Evolutionary conservation across 345 rosid species (phyloP), one percentile per base, ranked within the genome.

Genomic region (Garcia nutans): DNA sequence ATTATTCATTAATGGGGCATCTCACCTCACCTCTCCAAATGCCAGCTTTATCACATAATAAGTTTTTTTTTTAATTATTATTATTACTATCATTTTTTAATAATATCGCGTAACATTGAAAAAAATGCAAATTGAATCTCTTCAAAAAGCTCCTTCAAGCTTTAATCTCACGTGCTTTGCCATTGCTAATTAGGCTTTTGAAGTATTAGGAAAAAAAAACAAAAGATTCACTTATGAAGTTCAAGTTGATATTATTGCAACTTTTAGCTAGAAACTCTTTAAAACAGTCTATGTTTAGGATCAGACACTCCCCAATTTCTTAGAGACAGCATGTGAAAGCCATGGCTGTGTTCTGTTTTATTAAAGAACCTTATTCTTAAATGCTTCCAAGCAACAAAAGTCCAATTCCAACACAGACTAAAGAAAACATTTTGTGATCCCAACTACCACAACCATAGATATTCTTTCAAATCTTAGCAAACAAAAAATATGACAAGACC

Each of bases 281-380:
- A 41, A 65, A n/a, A n/a, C n/a, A n/a, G n/a, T n/a, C n/a, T n/a
- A n/a, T n/a, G n/a, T n/a, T n/a, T n/a, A n/a, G n/a, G n/a, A n/a
- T 71, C 37, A n/a, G 16, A 16, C 28, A 9, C 12, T 37, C 52
- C 31, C 10, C 16, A 44, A 42, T 23, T 70, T 61, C 44, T 28
- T 7, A n/a, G 23, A 47, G 23, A 22, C 74, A 63, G 70, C 49
- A 59, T 61, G 78, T 72, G 57, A 80, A 72, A 57, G 52, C 17
- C 24, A 16, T 33, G 71, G 70, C 2, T 75, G 66, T 31, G 44
- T 57, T 67, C 7, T 20, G 7, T 20, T 31, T 64, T 57, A 45
- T 65, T 69, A 23, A 41, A 67, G 80, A 70, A 41, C 47, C 44
- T 61, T 9, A 59, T 76, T 73, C 54, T 47, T 73, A 41, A 44